Percentiles rank a stretch among this genome's conserved stretches.
Evolutionary conservation across 257 asterid genomes (phyloP).

Genomic region (Cruciata laevipes): DNA sequence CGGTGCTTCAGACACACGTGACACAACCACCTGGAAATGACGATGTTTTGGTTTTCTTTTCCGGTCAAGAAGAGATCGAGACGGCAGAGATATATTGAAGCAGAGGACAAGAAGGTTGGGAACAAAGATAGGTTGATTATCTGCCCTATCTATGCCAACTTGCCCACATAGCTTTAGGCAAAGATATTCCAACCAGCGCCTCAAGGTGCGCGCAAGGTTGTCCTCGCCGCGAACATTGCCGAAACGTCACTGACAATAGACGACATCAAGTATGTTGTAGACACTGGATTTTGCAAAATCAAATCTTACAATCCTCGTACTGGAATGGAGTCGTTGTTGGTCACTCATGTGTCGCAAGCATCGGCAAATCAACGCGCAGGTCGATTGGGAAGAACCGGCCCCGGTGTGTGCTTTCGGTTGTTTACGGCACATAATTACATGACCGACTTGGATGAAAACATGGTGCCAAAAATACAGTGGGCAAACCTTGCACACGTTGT

Average conservation of each 20-base stretch:
- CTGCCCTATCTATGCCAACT: slow-evolving; percentile 36
- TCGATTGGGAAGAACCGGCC: slow-evolving; percentile 94
- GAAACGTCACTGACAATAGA: slow-evolving; percentile 93
- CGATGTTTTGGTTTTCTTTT: slow-evolving; percentile 73
- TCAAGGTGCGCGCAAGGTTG: slow-evolving; percentile 31
- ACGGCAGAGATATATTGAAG: slow-evolving; percentile 31
- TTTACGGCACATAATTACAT: slow-evolving; percentile 59
- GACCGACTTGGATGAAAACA: slow-evolving; percentile 75
- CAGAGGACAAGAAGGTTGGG: slow-evolving; percentile 26
- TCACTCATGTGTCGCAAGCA: slow-evolving; percentile 83
- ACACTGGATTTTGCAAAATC: slow-evolving; percentile 90
- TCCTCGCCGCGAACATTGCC: slow-evolving; percentile 39
- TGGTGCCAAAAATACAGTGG: slow-evolving; percentile 88
- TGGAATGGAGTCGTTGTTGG: slow-evolving; percentile 77
- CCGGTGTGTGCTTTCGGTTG: slow-evolving; percentile 82
- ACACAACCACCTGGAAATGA: slow-evolving; percentile 81
- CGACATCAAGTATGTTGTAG: slow-evolving; percentile 87
- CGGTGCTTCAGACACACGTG: slow-evolving; percentile 77
- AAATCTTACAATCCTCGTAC: slow-evolving; percentile 84
- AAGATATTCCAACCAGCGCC: slow-evolving; percentile 32
- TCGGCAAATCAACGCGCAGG: slow-evolving; percentile 95
- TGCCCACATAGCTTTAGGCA: slow-evolving; percentile 36
- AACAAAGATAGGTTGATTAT: slow-evolving; percentile 30
- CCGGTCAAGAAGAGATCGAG: slow-evolving; percentile 47
- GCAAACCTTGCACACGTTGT: slow-evolving; percentile 69